A percentile compares a stretch with the other conserved stretches of the same genome.
Evolutionary conservation across 257 asterid species (phyloP).

Genomic region (Leonotis leonurus): DNA sequence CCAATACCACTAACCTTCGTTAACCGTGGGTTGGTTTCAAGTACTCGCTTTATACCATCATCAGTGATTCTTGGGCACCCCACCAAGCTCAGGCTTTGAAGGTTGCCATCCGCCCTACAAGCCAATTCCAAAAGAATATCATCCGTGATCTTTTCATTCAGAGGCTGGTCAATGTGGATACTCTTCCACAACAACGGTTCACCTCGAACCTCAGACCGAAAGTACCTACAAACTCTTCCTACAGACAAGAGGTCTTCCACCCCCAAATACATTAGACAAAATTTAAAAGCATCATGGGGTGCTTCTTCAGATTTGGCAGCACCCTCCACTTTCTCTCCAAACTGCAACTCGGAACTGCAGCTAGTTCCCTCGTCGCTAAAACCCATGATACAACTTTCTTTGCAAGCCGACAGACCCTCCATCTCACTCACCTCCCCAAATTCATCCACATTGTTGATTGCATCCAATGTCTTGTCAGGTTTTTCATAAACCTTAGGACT

Average conservation of each 20-base stretch:
- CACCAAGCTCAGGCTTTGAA: constrained; percentile 59
- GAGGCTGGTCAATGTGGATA: constrained; percentile 60
- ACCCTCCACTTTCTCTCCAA: constrained; percentile 27
- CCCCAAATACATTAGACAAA: constrained; percentile 40
- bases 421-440: constrained; percentile 22
- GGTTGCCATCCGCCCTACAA: constrained; percentile 55
- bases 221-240: constrained; percentile 62
- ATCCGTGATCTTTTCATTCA: constrained; percentile 62
- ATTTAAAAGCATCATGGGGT: constrained; percentile 51
- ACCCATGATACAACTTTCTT: constrained; percentile 23
- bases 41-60: constrained; percentile 55
- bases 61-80: constrained; percentile 64
- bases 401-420: constrained; percentile 25
- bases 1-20: constrained; percentile 52
- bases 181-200: constrained; percentile 66
- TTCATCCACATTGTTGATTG: constrained; percentile 9
- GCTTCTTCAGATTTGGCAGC: constrained; percentile 28
- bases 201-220: constrained; percentile 35
- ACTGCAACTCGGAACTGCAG: constrained; percentile 16
- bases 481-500: constrained; percentile 22
- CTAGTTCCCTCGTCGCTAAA: constrained; percentile 20
- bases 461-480: constrained; percentile 19
- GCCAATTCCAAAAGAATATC: constrained; percentile 49
- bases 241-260: constrained; percentile 65
- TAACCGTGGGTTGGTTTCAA: constrained; percentile 57